Conservation (phyloP, 2,329 filamentous ascomycete species). For the Penicillium palitans region DNA sequence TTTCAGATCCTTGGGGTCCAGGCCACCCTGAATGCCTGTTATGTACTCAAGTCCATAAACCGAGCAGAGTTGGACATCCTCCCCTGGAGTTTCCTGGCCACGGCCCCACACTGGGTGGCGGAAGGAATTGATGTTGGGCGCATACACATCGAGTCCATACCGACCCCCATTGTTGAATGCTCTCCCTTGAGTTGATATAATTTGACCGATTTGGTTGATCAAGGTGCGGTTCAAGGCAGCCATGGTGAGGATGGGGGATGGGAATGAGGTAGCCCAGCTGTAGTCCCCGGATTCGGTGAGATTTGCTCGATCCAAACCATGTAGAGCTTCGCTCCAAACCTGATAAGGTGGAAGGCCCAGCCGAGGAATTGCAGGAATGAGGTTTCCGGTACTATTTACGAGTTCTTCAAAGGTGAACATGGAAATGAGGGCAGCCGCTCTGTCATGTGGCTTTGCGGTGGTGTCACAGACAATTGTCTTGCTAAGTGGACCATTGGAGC, state of each 20-base stretch:
- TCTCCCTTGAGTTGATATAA: constrained; percentile 60
- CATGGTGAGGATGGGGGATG: constrained; percentile 62
- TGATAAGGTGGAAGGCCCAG: constrained; percentile 60
- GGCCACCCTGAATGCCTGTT: constrained; percentile 54
- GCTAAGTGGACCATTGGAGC: constrained; percentile 51
- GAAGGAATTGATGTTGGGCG: constrained; percentile 68
- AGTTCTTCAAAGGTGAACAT: constrained; percentile 56
- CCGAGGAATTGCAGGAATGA: constrained; percentile 53
- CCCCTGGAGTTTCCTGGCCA: constrained; percentile 61
- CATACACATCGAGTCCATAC: constrained; percentile 42
- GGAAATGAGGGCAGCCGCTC: constrained; percentile 52
- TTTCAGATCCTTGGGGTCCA: constrained; percentile 39
- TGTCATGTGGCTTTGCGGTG: constrained; percentile 40
- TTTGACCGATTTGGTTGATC: constrained; percentile 56
- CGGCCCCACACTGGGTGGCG: constrained; percentile 64
- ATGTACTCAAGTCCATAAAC: constrained; percentile 56
- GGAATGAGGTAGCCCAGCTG: constrained; percentile 64
- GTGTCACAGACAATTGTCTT: constrained; percentile 55
- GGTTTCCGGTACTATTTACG: constrained; percentile 54
- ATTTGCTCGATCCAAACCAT: constrained; percentile 62
- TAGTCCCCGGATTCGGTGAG: constrained; percentile 57
- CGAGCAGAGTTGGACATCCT: constrained; percentile 53
- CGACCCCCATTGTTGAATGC: constrained; percentile 64
- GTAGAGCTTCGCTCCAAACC: constrained; percentile 62
- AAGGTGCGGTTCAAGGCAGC: constrained; percentile 66